Evolutionary conservation across 768 basidiomycete genomes (phyloP).

Genomic region (Xanthoconium purpureum): DNA sequence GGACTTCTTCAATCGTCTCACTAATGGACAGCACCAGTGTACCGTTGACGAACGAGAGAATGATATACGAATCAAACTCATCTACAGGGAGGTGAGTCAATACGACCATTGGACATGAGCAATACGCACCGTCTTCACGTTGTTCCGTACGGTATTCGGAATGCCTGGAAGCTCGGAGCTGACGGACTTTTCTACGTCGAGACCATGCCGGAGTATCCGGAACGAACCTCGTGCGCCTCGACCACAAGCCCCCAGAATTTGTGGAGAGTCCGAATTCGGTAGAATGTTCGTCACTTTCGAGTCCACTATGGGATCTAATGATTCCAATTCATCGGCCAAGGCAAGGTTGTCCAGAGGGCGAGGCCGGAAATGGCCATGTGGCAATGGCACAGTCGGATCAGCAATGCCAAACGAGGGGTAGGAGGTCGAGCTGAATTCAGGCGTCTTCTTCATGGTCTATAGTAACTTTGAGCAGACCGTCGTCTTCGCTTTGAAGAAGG

Average conservation of each 20-base stretch:
- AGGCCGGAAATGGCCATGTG: constrained; percentile 81
- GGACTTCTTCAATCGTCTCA: constrained; percentile 98
- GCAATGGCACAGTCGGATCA: constrained; percentile 61
- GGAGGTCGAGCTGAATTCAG: constrained; percentile 84
- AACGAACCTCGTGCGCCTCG: constrained; percentile 86
- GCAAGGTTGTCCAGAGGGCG: constrained; percentile 84
- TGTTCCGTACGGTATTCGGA: constrained; percentile 96
- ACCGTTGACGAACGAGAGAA: constrained; percentile 97
- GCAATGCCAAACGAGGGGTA: constrained; percentile 85
- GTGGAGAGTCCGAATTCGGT: constrained; percentile 90
- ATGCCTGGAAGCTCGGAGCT: constrained; percentile 96
- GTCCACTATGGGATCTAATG: constrained; percentile 88
- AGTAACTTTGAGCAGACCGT: constrained; percentile 95
- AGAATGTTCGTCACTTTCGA: constrained; percentile 88
- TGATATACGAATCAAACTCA: constrained; percentile 94
- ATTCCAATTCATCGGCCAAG: constrained; percentile 87
- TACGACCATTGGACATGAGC: background rate
- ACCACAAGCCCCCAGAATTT: constrained; percentile 93
- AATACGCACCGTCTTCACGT: constrained; percentile 72
- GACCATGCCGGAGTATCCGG: constrained; percentile 85
- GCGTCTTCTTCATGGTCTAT: constrained; percentile 97
- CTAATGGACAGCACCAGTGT: constrained; percentile 96
- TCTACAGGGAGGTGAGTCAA: constrained; percentile 47
- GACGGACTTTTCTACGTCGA: constrained; percentile 93
- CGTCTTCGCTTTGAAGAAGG: constrained; percentile 96